Base-by-base conservation (phyloP, 768 basidiomycete species). In the Filobasidium wieringae region DNA sequence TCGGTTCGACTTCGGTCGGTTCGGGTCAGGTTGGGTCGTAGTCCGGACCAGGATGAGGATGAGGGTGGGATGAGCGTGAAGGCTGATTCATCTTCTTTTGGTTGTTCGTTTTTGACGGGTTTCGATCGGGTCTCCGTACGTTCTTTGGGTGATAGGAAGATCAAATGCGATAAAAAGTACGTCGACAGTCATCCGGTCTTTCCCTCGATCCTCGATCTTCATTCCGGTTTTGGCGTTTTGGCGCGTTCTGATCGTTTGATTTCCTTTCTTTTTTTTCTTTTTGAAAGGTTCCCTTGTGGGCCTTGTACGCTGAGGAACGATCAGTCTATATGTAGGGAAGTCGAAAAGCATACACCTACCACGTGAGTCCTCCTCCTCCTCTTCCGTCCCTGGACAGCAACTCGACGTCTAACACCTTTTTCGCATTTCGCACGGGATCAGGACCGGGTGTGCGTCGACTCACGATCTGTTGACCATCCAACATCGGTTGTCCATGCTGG, bases 121-220 rank as follows among this genome's bases (percentile, higher is more conserved):
- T n/a, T n/a, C n/a, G n/a, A n/a, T n/a, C n/a, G n/a, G n/a, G n/a
- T n/a, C n/a, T n/a, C n/a, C n/a, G n/a, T n/a, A n/a, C n/a, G n/a
- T n/a, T n/a, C n/a, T n/a, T 19, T 47, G 36, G n/a, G 9, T 9
- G 36, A 37, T n/a, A 47, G 72, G 53, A 73, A 73, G 57, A 73
- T 73, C 53, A 73, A 73, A 53, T 73, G 72, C 53, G 70, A 71
- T 52, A 73, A 71, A 60, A 71, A 70, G 68, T 71, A 59, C 60
- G 66, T 56, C 7, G 40, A n/a, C n/a, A n/a, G n/a, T n/a, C n/a
- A n/a, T n/a, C n/a, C n/a, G n/a, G n/a, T n/a, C n/a, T n/a, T n/a
- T n/a, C n/a, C n/a, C n/a, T n/a, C n/a, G n/a, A n/a, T n/a, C n/a
- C n/a, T n/a, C n/a, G n/a, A n/a, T n/a, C n/a, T n/a, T n/a, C n/a